Base-by-base conservation (phyloP, 2,329 filamentous ascomycete genomes). In the Akanthomyces uredinophilus region DNA sequence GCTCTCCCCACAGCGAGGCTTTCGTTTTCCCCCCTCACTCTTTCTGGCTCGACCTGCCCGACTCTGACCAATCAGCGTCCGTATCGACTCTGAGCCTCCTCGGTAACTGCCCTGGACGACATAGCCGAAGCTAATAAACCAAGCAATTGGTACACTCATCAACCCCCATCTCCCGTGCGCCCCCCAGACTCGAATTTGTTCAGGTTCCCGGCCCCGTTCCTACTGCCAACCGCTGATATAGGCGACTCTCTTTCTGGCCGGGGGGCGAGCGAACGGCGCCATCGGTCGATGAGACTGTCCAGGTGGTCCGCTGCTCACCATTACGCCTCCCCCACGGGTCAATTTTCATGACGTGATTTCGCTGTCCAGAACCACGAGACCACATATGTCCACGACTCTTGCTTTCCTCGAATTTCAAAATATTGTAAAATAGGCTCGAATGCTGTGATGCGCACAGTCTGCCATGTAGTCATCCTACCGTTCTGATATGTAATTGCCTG, bases 41-140 rank as follows among this genome's bases (percentile, higher is more conserved):
- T 18, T 24, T n/a, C 27, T 13, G 8, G 10, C 39, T 29, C 27
- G 4, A 29, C 27, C 20, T 16, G 16, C 10, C 13, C 32, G 5
- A 41, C 2, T 24, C 7, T 22, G 29, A 6, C 60, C 53, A 62
- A 62, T 62, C 60, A 62, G 53, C 52, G 24, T 35, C 46, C 53
- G 24, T 46, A 56, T 49, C 60, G 53, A 43, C 41, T 47, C 20
- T 27, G 29, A 57, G 53, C 46, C 39, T 52, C 60, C 60, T 62
- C 60, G 60, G 60, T 37, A 60, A 60, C 57, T 37, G 55, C 37
- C 35, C 35, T 58, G 24, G 27, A 24, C 29, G 44, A 59, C 46
- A 51, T 59, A 59, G 56, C 56, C 56, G 56, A 59, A 59, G 14
- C 29, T 43, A n/a, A n/a, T n/a, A n/a, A n/a, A n/a, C n/a, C n/a